Base-by-base conservation (phyloP, 73 alveolate species). In the Stentor roeselii region DNA sequence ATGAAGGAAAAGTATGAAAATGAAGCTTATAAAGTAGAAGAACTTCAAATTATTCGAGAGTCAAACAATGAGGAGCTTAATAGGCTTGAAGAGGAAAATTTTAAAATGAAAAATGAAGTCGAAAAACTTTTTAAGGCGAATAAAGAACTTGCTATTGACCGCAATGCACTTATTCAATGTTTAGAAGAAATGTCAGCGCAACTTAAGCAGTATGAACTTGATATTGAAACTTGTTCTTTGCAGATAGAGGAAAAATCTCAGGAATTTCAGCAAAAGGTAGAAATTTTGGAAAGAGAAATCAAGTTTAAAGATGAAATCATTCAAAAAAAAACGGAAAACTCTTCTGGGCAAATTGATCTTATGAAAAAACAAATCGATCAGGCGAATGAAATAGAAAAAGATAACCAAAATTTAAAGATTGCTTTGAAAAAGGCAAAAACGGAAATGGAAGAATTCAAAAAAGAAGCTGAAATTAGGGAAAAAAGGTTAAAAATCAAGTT, bases 141-240 rank as follows among this genome's bases (percentile, higher is more conserved):
- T 2, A 67, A 67, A 67, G 37, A 21, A 0, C 0, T 67, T 15
- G 37, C 80, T 67, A 30, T 21, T 27, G 80, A 67, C 80, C n/a
- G 80, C n/a, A 21, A 36, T 27, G n/a, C 80, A 21, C 34, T 67
- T 36, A 21, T 67, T 30, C 80, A 67, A 67, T 67, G 80, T 2
- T 21, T 67, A 21, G 80, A 67, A 67, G 80, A 67, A 11, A 67
- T 67, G 80, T 27, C 41, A 27, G 80, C 80, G 1, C 80, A 67
- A 34, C 37, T 30, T 27, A 67, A 67, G 34, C 41, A 67, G 34
- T 67, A 67, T 67, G 80, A 67, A 2, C 41, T 67, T 30, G 80
- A 67, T 21, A 21, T 67, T n/a, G 80, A 67, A 67, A 27, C n/a
- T 1, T 67, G 21, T 2, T 21, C n/a, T 30, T 21, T 30, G 34